Conservation (phyloP, 805 yeast genomes). For the Metschnikowia lachancei region DNA sequence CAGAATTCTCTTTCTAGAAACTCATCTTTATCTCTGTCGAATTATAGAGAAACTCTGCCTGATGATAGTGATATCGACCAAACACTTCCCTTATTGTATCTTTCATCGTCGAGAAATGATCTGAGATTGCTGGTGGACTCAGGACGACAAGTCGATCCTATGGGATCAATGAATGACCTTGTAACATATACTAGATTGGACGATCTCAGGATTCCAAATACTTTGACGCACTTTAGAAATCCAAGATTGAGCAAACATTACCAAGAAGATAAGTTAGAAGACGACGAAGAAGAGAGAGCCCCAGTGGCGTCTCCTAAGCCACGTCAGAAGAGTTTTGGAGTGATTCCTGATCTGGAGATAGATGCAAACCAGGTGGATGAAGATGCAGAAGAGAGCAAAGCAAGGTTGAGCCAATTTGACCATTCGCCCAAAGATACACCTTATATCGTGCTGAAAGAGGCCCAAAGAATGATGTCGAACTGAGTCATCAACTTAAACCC, state of each 20-base stretch:
- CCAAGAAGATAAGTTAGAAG: slow-evolving; percentile 9
- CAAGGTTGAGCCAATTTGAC: slow-evolving; percentile 11
- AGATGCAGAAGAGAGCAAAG: slow-evolving; percentile 10
- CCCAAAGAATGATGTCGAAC: slow-evolving; percentile 3
- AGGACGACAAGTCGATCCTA: slow-evolving; percentile 5
- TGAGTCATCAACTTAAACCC: not conserved
- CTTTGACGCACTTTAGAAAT: slow-evolving; percentile 15
- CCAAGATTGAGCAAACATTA: slow-evolving; percentile 20
- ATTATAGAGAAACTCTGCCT: slow-evolving; percentile 2
- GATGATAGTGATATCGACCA: slow-evolving; percentile 13
- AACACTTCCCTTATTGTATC: slow-evolving; percentile 18
- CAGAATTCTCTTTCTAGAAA: slow-evolving; percentile 9
- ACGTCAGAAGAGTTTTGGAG: slow-evolving; percentile 20
- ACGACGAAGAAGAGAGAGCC: not conserved
- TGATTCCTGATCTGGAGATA: slow-evolving; percentile 7
- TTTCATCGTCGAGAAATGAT: slow-evolving; percentile 13
- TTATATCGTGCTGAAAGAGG: not conserved
- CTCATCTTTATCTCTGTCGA: slow-evolving; percentile 19
- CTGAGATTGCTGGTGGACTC: slow-evolving; percentile 10
- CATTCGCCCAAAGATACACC: slow-evolving; percentile 4
- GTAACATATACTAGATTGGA: slow-evolving; percentile 15
- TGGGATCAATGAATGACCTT: slow-evolving; percentile 17
- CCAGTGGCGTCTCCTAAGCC: slow-evolving; percentile 1
- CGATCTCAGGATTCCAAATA: slow-evolving; percentile 7
- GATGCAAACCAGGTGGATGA: slow-evolving; percentile 12